A percentile compares a stretch with the other conserved stretches of the same genome.
phyloP scores from a whole-genome alignment of 2,329 filamentous ascomycete species.

The Dothideomycetes sp. region DNA sequence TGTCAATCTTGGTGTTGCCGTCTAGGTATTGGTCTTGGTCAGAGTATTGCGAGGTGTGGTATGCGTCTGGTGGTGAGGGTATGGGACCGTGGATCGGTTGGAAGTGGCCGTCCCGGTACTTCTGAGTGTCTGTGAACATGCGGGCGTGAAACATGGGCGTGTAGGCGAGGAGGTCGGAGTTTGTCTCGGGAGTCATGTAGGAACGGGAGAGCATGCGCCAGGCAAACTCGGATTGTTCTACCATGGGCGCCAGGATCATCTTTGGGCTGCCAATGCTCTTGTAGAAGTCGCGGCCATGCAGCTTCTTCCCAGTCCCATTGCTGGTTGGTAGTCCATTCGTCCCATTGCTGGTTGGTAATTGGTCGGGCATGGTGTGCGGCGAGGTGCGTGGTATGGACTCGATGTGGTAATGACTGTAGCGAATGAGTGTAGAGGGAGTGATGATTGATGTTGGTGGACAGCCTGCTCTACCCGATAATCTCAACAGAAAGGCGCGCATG shows the following conservation, averaged over 20 bases:
- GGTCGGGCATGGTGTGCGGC: background rate
- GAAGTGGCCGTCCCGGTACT: conserved; percentile 72
- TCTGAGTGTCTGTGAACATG: conserved; percentile 65
- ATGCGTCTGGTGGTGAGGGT: conserved; percentile 23
- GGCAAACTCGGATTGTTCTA: conserved; percentile 95
- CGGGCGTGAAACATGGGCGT: conserved; percentile 95
- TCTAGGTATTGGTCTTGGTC: conserved; percentile 53
- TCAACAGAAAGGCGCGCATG: background rate
- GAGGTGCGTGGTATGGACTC: background rate
- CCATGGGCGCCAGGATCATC: conserved; percentile 89
- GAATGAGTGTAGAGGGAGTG: background rate
- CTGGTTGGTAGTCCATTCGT: no score
- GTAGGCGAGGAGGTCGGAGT: conserved; percentile 66
- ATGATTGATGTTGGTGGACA: background rate
- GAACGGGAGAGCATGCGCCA: conserved; percentile 96
- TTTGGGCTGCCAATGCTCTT: conserved; percentile 89
- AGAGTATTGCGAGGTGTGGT: conserved; percentile 19
- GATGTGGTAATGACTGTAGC: background rate
- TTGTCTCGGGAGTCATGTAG: conserved; percentile 59
- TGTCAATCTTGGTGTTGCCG: conserved; percentile 73
- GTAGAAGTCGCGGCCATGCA: conserved; percentile 72
- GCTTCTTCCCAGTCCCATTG: no score
- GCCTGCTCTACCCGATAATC: background rate
- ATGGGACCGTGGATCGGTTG: conserved; percentile 44
- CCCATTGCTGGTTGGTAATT: no score